Base-by-base conservation (phyloP, 2,329 filamentous ascomycete genomes). In the Exophiala bonariae region DNA sequence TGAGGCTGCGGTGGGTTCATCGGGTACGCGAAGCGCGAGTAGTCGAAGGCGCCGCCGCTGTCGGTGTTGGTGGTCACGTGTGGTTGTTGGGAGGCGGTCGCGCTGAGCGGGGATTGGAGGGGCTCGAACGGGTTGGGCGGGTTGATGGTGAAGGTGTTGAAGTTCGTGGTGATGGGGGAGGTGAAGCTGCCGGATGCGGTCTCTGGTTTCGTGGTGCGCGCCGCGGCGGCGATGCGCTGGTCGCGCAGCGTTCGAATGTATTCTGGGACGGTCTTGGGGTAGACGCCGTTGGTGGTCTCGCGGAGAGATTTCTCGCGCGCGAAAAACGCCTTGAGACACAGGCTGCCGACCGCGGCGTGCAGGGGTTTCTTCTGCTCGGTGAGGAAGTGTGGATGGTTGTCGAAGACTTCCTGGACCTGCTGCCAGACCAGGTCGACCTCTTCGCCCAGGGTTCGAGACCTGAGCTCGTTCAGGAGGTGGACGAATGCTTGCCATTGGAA, bases 401-500 rank as follows among this genome's bases (percentile, higher is more conserved):
- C 58, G 42, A 70, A 77, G 4, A 72, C 62, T 33, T 68, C 61
- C 43, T 71, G 66, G 13, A 79, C 63, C 28, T 72, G 62, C 11
- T 61, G 56, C 77, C 77, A 80, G 1, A 68, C 73, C 39, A 61
- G 57, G 20, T 54, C 53, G 6, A 60, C 64, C 16, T 74, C 61
- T 19, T 67, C 60, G 6, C 61, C 64, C 17, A 69, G 53, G 3
- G 64, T 58, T 37, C 67, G 66, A 23, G 65, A 60, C 10, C 66
- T 60, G 11, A 74, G 59, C 23, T 72, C 69, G 45, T 63, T 68
- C 26, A 79, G 60, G 36, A 79, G 65, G 55, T 75, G 73, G n/a
- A 78, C 71, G 35, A 76, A 68, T 8, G 74, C 68, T 43, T 78
- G 75, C 75, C 75, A 79, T 16, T 71, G 69, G 58, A 77, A 79